Evolutionary conservation across 2,329 filamentous ascomycete species (phyloP).

Genomic region (Ophiostoma pallidulum): DNA sequence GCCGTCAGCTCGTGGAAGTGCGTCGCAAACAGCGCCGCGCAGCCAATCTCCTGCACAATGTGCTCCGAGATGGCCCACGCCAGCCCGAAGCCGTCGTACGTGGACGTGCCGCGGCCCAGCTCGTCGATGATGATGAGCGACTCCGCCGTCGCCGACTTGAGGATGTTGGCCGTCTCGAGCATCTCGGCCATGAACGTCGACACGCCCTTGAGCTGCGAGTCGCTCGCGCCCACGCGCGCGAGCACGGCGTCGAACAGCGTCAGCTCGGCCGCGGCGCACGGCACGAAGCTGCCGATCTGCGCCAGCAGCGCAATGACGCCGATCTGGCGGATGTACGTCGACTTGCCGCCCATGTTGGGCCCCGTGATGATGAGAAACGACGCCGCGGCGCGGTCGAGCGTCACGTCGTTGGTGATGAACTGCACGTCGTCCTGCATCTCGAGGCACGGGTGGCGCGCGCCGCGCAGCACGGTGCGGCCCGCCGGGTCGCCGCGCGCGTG

Average conservation of each 20-base stretch:
- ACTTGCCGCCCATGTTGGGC: constrained; percentile 98
- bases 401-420: constrained; percentile 96
- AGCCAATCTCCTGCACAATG: constrained; percentile 89
- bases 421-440: constrained; percentile 98
- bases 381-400: constrained; percentile 64
- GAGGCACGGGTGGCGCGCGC: constrained; percentile 93
- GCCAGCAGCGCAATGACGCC: constrained; percentile 97
- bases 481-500: constrained; percentile 67
- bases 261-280: constrained; percentile 79
- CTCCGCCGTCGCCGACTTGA: constrained; percentile 91
- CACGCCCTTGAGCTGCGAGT: constrained; percentile 94
- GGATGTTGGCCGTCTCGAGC: constrained; percentile 96
- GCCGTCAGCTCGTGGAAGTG: constrained; percentile 98
- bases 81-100: constrained; percentile 97
- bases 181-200: constrained; percentile 99
- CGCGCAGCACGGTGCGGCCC: constrained; percentile 80
- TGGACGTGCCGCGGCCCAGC: constrained; percentile 89
- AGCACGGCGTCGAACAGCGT: constrained; percentile 97
- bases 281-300: constrained; percentile 92
- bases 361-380: constrained; percentile 96
- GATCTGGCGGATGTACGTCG: constrained; percentile 94
- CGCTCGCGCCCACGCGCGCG: constrained; percentile 87
- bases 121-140: constrained; percentile 98
- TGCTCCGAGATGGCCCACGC: constrained; percentile 98
- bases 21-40: constrained; percentile 90